Base-by-base conservation (phyloP, 495 filamentous ascomycete genomes). In the Lindgomyces ingoldianus region DNA sequence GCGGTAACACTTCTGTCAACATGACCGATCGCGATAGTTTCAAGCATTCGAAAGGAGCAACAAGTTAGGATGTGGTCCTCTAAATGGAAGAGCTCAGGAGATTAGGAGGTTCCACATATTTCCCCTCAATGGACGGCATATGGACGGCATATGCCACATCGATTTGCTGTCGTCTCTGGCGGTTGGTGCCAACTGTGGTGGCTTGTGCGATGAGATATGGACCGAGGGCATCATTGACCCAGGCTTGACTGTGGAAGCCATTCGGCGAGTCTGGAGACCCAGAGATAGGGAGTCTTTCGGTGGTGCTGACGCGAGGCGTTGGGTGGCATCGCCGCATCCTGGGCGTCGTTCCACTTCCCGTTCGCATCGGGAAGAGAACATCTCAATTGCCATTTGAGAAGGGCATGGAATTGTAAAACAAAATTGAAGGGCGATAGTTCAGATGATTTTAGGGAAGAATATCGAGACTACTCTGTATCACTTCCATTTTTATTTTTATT, bases 1-100 rank as follows among this genome's bases (percentile, higher is more conserved):
- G 57, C 18, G 57, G 57, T 24, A 50, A 18, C 14, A 67, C 42
- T 27, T 49, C 25, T 10, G 22, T 49, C 39, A 39, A 39, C 33
- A 39, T 39, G 14, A 39, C 14, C 6, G 33, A 27, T 55, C 58
- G 45, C 4, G n/a, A 45, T 18, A 3, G 55, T 29, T n/a, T 12
- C 30, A 24, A 16, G 11, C 6, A 22, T 33, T 41, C 10, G 42
- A 47, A 58, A 47, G 39, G 42, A 25, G 48, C 3, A 22, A 24
- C 29, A 33, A 22, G 21, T 4, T 41, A 46, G 46, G 42, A 10
- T 47, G 25, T 58, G 8, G 21, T 14, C 6, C 21, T 16, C 18
- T 8, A 24, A 52, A 52, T 8, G 25, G 6, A 6, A 39, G 33
- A 14, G 14, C 33, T 6, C 14, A 39, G 33, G 33, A 14, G 33